These are phyloP conservation scores for Oehlia diaphana DNA, from an alignment of 192 early-diverging fungal species.

Conservation along the genomic window DNA sequence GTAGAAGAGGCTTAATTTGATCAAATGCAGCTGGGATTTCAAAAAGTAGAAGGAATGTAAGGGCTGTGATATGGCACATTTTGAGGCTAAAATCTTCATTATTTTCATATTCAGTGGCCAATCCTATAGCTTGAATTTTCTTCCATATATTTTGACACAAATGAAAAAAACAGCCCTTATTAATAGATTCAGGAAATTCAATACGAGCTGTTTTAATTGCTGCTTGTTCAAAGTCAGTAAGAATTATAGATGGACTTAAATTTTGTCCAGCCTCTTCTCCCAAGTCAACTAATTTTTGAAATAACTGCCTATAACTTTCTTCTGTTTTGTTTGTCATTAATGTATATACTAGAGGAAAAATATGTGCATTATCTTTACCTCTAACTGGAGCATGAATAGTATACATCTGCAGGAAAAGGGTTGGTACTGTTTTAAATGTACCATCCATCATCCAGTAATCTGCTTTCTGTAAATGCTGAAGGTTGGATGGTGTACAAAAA, in stretches of 20 bases:
- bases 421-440: not conserved
- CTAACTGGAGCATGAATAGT: not conserved
- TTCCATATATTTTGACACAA: too few relatives aligned
- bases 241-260: not conserved
- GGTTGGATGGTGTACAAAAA: not conserved
- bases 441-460: not conserved
- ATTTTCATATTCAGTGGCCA: too few relatives aligned
- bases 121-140: too few relatives aligned
- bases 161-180: too few relatives aligned
- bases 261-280: not conserved
- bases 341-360: not conserved
- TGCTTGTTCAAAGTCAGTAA: not conserved
- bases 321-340: not conserved
- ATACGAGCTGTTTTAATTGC: not conserved
- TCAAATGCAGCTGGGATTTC: too few relatives aligned
- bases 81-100: too few relatives aligned
- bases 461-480: not conserved
- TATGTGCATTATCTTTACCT: not conserved
- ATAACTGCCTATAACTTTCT: not conserved
- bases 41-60: too few relatives aligned
- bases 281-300: conserved; percentile 3
- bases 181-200: too few relatives aligned
- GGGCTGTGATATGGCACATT: too few relatives aligned
- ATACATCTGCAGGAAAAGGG: not conserved
- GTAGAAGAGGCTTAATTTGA: too few relatives aligned